Conservation (phyloP, 768 basidiomycete species). For the Mycena filopes region DNA sequence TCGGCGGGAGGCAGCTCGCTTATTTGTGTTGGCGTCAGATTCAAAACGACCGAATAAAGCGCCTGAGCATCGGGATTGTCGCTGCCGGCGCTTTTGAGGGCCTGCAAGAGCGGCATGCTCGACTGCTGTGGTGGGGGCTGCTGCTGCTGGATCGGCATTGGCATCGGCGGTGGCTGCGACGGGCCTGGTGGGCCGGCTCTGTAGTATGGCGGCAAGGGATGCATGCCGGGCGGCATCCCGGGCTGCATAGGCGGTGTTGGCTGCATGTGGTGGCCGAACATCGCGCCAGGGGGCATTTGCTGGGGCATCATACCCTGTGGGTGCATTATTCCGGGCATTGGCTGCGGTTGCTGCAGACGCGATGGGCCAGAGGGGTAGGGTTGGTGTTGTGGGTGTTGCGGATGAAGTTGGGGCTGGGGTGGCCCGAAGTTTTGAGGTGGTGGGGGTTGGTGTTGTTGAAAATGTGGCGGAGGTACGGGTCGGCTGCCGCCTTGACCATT, state of each 20-base stretch:
- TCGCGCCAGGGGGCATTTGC: constrained; percentile 39
- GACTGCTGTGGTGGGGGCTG: constrained; percentile 42
- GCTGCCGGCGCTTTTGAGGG: constrained; percentile 34
- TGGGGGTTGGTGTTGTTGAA: constrained; percentile 64
- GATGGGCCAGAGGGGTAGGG: constrained; percentile 44
- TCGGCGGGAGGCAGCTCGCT: constrained; percentile 53
- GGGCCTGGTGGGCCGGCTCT: constrained; percentile 27
- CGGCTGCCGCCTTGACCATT: constrained; percentile 38
- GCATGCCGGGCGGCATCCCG: constrained; percentile 42
- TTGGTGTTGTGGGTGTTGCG: constrained; percentile 36
- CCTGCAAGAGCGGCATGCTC: constrained; percentile 43
- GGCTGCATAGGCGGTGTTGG: constrained; percentile 38
- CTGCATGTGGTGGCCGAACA: constrained; percentile 38
- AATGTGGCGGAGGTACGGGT: constrained; percentile 43
- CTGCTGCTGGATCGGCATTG: constrained; percentile 38
- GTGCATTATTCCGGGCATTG: constrained; percentile 44
- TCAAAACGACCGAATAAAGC: constrained; percentile 45
- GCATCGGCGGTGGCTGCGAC: constrained; percentile 41
- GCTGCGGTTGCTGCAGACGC: constrained; percentile 44
- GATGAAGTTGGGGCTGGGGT: constrained; percentile 38
- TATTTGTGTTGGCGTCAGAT: constrained; percentile 61
- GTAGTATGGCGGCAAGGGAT: constrained; percentile 48
- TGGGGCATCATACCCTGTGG: constrained; percentile 41
- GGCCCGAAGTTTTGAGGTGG: constrained; percentile 60
- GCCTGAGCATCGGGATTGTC: constrained; percentile 28